Conservation (phyloP, 2,329 filamentous ascomycete genomes). For the Talaromyces verruculosus region DNA sequence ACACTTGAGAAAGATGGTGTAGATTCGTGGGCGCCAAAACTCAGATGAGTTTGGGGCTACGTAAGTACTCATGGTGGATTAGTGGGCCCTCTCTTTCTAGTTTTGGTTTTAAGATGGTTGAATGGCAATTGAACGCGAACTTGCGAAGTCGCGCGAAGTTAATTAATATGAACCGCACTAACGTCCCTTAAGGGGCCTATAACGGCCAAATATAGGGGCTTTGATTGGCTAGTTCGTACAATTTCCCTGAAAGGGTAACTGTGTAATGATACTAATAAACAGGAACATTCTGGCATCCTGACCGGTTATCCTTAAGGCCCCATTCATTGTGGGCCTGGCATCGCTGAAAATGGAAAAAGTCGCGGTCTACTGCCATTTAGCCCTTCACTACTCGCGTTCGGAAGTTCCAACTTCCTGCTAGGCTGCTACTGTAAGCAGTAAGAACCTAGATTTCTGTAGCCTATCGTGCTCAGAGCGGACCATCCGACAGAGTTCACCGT, state of each 20-base stretch:
- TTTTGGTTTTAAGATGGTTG: background rate
- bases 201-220: background rate
- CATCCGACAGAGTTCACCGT: background rate
- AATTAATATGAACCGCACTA: background rate
- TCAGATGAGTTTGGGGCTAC: background rate
- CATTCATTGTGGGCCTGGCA: background rate
- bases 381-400: background rate
- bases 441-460: background rate
- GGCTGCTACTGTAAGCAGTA: background rate
- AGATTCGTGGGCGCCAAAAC: background rate
- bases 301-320: background rate
- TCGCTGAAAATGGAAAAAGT: background rate
- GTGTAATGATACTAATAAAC: background rate
- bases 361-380: background rate
- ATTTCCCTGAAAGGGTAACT: background rate
- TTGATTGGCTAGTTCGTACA: background rate
- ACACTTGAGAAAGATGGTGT: background rate
- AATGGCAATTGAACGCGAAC: background rate
- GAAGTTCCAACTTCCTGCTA: background rate
- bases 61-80: background rate
- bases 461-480: background rate
- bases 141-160: background rate
- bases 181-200: background rate
- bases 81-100: background rate
- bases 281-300: background rate